Evolutionary conservation across 257 asterid genomes (phyloP).

Genomic region (Solanum sejunctum): DNA sequence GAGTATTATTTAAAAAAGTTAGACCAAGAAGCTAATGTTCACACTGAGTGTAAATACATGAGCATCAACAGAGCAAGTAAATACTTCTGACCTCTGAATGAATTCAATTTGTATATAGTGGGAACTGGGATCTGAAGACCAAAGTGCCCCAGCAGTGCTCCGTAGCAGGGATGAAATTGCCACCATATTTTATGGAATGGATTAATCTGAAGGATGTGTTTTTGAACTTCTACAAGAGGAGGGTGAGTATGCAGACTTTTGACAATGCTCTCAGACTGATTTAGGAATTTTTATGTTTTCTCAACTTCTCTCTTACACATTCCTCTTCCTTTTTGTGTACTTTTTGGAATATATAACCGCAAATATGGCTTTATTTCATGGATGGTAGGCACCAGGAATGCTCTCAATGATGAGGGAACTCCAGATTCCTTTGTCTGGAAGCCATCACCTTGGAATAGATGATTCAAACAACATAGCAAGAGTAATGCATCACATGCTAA

Average conservation of each 20-base stretch:
- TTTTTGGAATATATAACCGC: neutral
- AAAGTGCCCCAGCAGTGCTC: slow-evolving; percentile 83
- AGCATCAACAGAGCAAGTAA: neutral
- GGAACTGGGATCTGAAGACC: slow-evolving; percentile 96
- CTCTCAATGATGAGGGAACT: slow-evolving; percentile 83
- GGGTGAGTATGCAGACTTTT: slow-evolving; percentile 35
- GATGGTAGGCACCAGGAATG: slow-evolving; percentile 75
- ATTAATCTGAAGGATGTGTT: slow-evolving; percentile 83
- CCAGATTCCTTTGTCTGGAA: slow-evolving; percentile 43
- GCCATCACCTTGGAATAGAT: slow-evolving; percentile 91
- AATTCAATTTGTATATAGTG: slow-evolving; percentile 28
- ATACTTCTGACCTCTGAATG: neutral
- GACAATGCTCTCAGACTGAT: neutral
- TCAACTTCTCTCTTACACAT: neutral
- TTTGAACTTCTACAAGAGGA: slow-evolving; percentile 68
- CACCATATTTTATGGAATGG: slow-evolving; percentile 87
- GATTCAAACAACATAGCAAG: slow-evolving; percentile 73
- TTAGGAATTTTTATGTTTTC: neutral
- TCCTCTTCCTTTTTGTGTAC: neutral
- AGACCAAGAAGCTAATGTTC: neutral
- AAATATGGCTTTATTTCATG: neutral
- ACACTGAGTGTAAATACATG: neutral
- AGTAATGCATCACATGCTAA: slow-evolving; percentile 60
- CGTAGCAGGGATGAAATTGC: slow-evolving; percentile 55
- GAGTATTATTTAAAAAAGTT: neutral